Conservation (phyloP, 2,329 filamentous ascomycete species). For the Neobulgaria alba region DNA sequence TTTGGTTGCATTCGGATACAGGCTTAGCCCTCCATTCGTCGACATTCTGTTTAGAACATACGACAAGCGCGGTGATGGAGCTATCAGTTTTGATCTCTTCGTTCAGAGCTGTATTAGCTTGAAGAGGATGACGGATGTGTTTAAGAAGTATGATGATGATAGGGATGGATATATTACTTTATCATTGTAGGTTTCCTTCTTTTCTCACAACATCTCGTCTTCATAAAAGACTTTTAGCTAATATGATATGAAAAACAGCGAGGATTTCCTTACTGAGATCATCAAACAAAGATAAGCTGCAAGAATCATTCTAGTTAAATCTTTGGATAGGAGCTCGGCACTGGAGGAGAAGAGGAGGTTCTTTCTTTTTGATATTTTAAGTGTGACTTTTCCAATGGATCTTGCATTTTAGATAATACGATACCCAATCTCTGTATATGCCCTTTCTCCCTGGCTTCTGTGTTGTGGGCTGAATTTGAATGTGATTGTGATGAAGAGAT, state of each 20-base stretch:
- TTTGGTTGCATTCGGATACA: slow-evolving; percentile 86
- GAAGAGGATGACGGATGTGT: slow-evolving; percentile 98
- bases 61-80: slow-evolving; percentile 63
- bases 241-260: slow-evolving; percentile 18
- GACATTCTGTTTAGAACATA: slow-evolving; percentile 80
- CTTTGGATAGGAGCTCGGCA: too few species aligned
- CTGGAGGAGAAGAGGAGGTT: too few species aligned
- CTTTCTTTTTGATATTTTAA: too few species aligned
- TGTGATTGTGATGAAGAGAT: too few species aligned
- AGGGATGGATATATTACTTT: slow-evolving; percentile 85
- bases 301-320: too few species aligned
- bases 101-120: slow-evolving; percentile 95
- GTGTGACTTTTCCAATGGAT: background rate
- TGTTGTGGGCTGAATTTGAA: too few species aligned
- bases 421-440: too few species aligned
- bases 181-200: slow-evolving; percentile 43
- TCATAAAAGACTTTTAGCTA: background rate
- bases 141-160: slow-evolving; percentile 98
- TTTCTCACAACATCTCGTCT: background rate
- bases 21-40: slow-evolving; percentile 76
- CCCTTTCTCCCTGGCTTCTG: too few species aligned
- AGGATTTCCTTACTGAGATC: slow-evolving; percentile 28
- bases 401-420: slow-evolving; percentile 9
- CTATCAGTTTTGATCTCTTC: slow-evolving; percentile 90
- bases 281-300: slow-evolving; percentile 23